Evolutionary conservation across 495 filamentous ascomycete species (phyloP).

Genomic region (Venustampulla echinocandica): DNA sequence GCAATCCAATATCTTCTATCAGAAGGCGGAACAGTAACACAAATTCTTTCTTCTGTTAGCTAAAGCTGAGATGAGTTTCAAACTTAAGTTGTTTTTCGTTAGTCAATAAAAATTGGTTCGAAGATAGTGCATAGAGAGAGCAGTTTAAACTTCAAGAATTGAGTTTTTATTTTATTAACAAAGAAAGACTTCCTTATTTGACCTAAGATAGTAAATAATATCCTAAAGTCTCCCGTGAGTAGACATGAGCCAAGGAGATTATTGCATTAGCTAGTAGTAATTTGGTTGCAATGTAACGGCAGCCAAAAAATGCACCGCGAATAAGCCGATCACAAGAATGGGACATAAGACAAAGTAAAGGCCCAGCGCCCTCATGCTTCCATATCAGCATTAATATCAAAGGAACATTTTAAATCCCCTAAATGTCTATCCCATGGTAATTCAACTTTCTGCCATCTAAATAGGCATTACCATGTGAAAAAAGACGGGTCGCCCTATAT

Average conservation of each 20-base stretch:
- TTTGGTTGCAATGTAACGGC: background rate
- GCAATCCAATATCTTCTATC: no score
- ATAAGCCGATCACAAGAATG: background rate
- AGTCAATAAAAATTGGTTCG: no score
- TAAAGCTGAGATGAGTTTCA: no score
- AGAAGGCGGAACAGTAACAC: no score
- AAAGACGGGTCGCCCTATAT: background rate
- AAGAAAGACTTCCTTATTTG: no score
- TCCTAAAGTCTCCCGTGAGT: no score
- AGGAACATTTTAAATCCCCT: constrained; percentile 12
- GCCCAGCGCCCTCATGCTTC: background rate
- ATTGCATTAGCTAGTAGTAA: background rate
- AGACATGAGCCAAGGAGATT: background rate
- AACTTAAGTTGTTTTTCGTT: no score
- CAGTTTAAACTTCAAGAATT: no score
- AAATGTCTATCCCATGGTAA: constrained; percentile 6
- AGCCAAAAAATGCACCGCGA: background rate
- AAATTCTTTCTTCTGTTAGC: no score
- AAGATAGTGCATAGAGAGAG: no score
- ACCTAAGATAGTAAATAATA: no score
- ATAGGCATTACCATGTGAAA: constrained; percentile 14
- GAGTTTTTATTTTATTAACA: no score
- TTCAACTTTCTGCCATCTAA: constrained; percentile 12
- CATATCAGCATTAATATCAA: constrained; percentile 11
- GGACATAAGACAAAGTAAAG: background rate